Evolutionary conservation across 768 basidiomycete species (phyloP).

Genomic region (Strobilomyces confusus): DNA sequence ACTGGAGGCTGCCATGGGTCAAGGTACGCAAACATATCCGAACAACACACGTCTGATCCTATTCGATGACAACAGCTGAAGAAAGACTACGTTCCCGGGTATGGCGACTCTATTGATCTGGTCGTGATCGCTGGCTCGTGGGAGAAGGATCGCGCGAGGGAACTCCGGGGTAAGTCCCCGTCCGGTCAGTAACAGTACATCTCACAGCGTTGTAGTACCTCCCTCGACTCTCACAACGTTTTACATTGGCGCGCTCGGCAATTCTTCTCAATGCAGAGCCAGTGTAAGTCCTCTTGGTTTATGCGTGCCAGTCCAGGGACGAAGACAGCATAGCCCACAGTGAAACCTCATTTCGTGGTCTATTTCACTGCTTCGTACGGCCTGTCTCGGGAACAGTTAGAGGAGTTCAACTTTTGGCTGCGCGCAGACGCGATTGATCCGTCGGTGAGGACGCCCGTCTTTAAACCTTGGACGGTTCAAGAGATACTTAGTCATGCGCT

Average conservation of each 20-base stretch:
- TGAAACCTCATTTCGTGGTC: slow-evolving; percentile 61
- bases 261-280: slow-evolving; percentile 37
- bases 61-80: slow-evolving; percentile 46
- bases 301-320: background rate
- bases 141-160: slow-evolving; percentile 75
- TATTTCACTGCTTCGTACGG: slow-evolving; percentile 81
- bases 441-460: slow-evolving; percentile 12
- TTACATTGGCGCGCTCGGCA: slow-evolving; percentile 66
- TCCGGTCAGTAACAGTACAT: background rate
- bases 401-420: slow-evolving; percentile 67
- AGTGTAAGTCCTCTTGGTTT: slow-evolving; percentile 33
- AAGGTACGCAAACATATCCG: slow-evolving; percentile 42
- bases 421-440: slow-evolving; percentile 26
- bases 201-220: slow-evolving; percentile 44
- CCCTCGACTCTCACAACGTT: slow-evolving; percentile 75
- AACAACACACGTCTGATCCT: slow-evolving; percentile 10
- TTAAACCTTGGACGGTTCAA: background rate
- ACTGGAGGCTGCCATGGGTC: slow-evolving; percentile 73
- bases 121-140: slow-evolving; percentile 73
- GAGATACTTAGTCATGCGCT: background rate
- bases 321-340: slow-evolving; percentile 31
- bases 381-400: slow-evolving; percentile 58
- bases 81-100: slow-evolving; percentile 82
- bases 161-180: slow-evolving; percentile 57
- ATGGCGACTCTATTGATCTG: slow-evolving; percentile 79